Evolutionary conservation across 441 rosid species (phyloP).

Genomic region (Aquilaria agallochum): DNA sequence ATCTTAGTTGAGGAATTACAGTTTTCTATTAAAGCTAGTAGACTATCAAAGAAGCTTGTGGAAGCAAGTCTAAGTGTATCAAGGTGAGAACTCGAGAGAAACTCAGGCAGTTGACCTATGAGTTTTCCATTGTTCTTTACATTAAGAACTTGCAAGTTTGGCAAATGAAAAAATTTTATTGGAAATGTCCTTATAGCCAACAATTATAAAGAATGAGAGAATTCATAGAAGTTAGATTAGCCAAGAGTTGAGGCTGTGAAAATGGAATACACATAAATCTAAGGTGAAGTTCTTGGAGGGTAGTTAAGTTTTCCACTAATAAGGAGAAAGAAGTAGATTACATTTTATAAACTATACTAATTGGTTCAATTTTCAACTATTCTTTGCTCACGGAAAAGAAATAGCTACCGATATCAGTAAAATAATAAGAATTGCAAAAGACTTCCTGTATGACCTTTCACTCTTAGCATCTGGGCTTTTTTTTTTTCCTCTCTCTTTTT

Average conservation of each 20-base stretch:
- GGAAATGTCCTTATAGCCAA: slow-evolving; percentile 15
- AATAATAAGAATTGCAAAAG: too few relatives aligned
- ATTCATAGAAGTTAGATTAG: slow-evolving; percentile 15
- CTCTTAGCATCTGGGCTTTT: too few relatives aligned
- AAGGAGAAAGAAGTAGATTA: too few relatives aligned
- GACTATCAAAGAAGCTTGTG: not conserved
- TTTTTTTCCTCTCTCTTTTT: too few relatives aligned
- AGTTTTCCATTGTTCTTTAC: not conserved
- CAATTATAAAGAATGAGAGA: not conserved
- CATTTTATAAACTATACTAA: too few relatives aligned
- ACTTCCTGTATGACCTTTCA: too few relatives aligned
- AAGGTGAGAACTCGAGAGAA: slow-evolving; percentile 3
- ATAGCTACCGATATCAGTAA: too few relatives aligned
- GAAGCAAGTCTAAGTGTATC: not conserved
- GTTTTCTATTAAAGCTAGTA: slow-evolving; percentile 11
- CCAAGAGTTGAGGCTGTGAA: not conserved
- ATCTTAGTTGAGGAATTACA: not conserved
- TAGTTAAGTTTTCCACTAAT: not conserved
- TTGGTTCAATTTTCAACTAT: too few relatives aligned
- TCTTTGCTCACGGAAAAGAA: too few relatives aligned
- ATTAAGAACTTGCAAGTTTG: slow-evolving; percentile 8
- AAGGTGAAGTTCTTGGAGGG: slow-evolving; percentile 7
- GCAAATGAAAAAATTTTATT: not conserved
- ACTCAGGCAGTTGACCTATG: slow-evolving; percentile 1
- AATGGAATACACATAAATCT: slow-evolving; percentile 2